A percentile compares a stretch with the other conserved stretches of the same genome.
Evolutionary conservation across 2,329 filamentous ascomycete genomes (phyloP).

Genomic region (Phoma sp.): DNA sequence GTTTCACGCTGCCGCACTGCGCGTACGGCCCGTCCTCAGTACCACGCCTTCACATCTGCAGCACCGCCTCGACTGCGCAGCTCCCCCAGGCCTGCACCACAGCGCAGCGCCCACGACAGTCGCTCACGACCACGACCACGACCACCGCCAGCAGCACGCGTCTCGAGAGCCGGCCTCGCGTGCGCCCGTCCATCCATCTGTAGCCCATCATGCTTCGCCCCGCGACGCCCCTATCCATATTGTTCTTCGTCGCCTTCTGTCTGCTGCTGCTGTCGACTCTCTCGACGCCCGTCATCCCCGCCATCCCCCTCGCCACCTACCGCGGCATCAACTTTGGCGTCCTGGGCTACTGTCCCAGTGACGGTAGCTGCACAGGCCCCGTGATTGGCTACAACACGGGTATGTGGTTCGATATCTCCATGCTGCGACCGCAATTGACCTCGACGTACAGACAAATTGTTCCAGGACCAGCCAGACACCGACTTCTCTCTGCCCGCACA

Average conservation of each 20-base stretch:
- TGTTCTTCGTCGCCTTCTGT: conserved; percentile 85
- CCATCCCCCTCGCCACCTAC: conserved; percentile 81
- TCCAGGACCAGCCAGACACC: conserved; percentile 51
- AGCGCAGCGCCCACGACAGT: conserved; percentile 17
- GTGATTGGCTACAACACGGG: conserved; percentile 86
- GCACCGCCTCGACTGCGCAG: conserved; percentile 14
- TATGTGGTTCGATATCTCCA: conserved; percentile 56
- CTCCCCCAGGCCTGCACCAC: conserved; percentile 6
- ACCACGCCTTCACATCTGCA: conserved; percentile 23
- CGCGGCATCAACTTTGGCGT: conserved; percentile 84
- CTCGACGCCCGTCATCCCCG: conserved; percentile 87
- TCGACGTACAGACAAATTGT: conserved; percentile 53
- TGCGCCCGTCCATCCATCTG: conserved; percentile 32
- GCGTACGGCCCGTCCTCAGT: conserved; percentile 32
- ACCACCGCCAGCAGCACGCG: conserved; percentile 4
- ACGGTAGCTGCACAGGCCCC: conserved; percentile 69
- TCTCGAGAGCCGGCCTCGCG: conserved; percentile 40
- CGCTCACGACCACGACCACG: conserved; percentile 19
- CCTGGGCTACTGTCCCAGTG: conserved; percentile 80
- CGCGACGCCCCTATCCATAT: conserved; percentile 85
- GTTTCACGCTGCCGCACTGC: conserved; percentile 35
- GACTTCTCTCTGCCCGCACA: conserved; percentile 71
- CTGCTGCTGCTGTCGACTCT: conserved; percentile 85
- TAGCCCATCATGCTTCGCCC: conserved; percentile 78
- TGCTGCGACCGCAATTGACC: conserved; percentile 20